These are phyloP conservation scores for Coemansia umbellata DNA, from an alignment of 192 early-diverging fungal species.

Conservation along the genomic window DNA sequence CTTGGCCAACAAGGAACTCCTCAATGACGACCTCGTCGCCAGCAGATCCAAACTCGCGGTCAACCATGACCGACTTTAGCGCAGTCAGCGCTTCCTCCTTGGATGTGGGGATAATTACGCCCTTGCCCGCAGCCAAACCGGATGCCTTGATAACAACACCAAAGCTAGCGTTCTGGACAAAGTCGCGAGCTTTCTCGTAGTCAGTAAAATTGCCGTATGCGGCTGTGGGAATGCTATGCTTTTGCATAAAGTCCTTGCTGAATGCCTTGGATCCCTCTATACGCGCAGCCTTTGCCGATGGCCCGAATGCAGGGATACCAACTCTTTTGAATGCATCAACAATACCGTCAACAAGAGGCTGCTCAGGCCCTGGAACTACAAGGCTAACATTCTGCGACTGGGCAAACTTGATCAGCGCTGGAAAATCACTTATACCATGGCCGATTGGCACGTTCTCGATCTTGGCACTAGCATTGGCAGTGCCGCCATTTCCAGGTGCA, in stretches of 20 bases:
- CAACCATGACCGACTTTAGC: slow-evolving; percentile 86
- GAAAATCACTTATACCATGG: slow-evolving; percentile 60
- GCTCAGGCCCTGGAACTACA: slow-evolving; percentile 94
- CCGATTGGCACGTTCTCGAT: slow-evolving; percentile 78
- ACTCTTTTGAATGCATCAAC: slow-evolving; percentile 75
- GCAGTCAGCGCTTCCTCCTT: slow-evolving; percentile 82
- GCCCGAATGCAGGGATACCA: slow-evolving; percentile 77
- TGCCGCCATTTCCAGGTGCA: slow-evolving; percentile 95
- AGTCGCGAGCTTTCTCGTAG: slow-evolving; percentile 64
- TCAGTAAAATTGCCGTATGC: slow-evolving; percentile 84
- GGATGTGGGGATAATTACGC: slow-evolving; percentile 85
- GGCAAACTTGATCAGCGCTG: slow-evolving; percentile 74
- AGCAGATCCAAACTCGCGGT: slow-evolving; percentile 82
- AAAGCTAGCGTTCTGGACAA: slow-evolving; percentile 56
- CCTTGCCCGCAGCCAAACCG: slow-evolving; percentile 97
- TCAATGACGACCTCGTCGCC: slow-evolving; percentile 94
- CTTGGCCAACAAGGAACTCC: slow-evolving; percentile 90
- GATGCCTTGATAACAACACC: slow-evolving; percentile 93
- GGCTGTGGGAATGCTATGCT: slow-evolving; percentile 94
- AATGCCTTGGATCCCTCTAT: slow-evolving; percentile 99
- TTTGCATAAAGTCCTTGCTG: slow-evolving; percentile 98
- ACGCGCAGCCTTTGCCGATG: slow-evolving; percentile 78
- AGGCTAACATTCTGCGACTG: slow-evolving; percentile 69
- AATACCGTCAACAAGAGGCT: slow-evolving; percentile 93
- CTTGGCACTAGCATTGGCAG: slow-evolving; percentile 64